These are phyloP conservation scores for Taxillus chinensis DNA, from an alignment of 164 flowering plant genomes.

Conservation along the genomic window DNA sequence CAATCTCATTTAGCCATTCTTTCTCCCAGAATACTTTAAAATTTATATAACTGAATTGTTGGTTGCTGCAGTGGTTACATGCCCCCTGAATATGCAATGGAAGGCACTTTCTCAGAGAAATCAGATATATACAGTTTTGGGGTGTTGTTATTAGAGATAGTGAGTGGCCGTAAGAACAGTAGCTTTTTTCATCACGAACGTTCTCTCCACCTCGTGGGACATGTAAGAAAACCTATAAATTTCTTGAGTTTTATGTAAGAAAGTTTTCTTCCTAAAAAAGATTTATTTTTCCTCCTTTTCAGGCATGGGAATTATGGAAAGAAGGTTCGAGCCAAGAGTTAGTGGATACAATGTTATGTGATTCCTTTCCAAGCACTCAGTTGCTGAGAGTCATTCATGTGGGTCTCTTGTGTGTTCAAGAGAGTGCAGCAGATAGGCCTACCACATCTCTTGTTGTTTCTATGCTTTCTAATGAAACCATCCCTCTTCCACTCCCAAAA, in stretches of 20 bases:
- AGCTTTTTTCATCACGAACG: background rate
- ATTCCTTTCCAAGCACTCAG: background rate
- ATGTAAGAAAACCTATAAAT: conserved; percentile 1
- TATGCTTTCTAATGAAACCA: conserved; percentile 10
- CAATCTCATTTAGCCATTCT: too few relatives aligned
- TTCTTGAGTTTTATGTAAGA: too few relatives aligned
- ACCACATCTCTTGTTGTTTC: conserved; percentile 7
- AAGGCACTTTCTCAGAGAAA: conserved; percentile 1
- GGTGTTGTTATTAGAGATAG: conserved; percentile 8
- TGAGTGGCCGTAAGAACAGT: conserved; percentile 10
- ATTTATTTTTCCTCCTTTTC: background rate
- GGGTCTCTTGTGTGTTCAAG: conserved; percentile 16
- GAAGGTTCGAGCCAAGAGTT: conserved; percentile 2
- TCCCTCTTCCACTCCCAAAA: conserved; percentile 10
- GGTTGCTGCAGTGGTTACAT: conserved; percentile 4
- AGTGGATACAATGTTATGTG: conserved; percentile 7
- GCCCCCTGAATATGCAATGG: conserved; percentile 11
- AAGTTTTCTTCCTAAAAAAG: background rate
- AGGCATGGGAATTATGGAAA: conserved; percentile 20
- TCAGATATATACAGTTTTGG: background rate
- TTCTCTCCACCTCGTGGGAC: conserved; percentile 6
- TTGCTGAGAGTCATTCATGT: conserved; percentile 9
- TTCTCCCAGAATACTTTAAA: too few relatives aligned
- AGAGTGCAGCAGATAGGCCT: conserved; percentile 11
- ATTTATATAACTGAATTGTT: background rate